Conservation (phyloP, 345 rosid genomes). For the Zanthoxylum bungeanum region DNA sequence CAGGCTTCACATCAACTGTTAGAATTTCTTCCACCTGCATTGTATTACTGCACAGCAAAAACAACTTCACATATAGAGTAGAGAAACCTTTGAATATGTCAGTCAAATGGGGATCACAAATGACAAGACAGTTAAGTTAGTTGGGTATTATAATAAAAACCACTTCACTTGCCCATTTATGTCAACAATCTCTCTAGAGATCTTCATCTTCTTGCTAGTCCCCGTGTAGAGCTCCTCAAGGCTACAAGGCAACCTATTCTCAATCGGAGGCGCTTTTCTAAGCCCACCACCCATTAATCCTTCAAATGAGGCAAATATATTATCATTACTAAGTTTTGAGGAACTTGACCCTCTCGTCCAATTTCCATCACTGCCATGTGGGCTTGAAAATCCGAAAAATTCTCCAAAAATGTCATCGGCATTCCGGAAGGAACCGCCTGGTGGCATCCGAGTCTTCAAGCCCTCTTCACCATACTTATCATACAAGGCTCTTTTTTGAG, state of each 20-base stretch:
- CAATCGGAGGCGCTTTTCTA: slow-evolving; percentile 47
- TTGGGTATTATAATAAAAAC: neutral
- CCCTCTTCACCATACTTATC: slow-evolving; percentile 81
- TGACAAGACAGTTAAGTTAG: neutral
- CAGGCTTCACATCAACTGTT: slow-evolving; percentile 43
- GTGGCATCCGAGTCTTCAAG: slow-evolving; percentile 67
- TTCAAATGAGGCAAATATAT: slow-evolving; percentile 45
- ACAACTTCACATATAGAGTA: neutral
- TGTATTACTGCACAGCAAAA: slow-evolving; percentile 28
- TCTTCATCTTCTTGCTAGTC: slow-evolving; percentile 59
- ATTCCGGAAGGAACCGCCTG: slow-evolving; percentile 61
- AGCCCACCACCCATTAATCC: slow-evolving; percentile 46
- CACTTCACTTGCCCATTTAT: slow-evolving; percentile 43
- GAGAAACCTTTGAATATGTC: neutral
- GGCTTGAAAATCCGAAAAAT: slow-evolving; percentile 56
- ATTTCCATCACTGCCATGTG: slow-evolving; percentile 47
- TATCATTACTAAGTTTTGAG: slow-evolving; percentile 53
- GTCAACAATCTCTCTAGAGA: slow-evolving; percentile 52
- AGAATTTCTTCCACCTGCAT: slow-evolving; percentile 38
- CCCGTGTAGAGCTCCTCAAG: slow-evolving; percentile 63
- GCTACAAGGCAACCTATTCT: slow-evolving; percentile 50
- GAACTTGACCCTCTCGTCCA: slow-evolving; percentile 35
- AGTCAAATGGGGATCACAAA: too few relatives aligned
- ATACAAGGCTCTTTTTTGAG: slow-evolving; percentile 68
- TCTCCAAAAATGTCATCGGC: slow-evolving; percentile 68